These are phyloP conservation scores for Arachis monticola DNA, from an alignment of 331 rosid genomes.

Conservation along the genomic window DNA sequence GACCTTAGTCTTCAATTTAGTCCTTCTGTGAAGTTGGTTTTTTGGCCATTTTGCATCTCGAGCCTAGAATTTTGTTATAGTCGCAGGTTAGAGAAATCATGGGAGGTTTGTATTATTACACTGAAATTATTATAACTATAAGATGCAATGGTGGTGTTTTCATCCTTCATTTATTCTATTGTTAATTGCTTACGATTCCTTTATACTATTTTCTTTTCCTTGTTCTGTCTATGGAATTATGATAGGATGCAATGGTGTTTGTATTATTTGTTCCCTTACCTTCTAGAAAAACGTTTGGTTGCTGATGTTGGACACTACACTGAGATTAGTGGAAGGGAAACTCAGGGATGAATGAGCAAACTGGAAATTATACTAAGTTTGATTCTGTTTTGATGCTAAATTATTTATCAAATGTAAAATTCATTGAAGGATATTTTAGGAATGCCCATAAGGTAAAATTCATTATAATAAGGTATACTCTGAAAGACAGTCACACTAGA, in stretches of 20 bases:
- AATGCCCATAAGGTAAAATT: too few species aligned
- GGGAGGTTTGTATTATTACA: not conserved
- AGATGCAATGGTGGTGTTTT: too few species aligned
- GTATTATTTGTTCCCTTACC: too few species aligned
- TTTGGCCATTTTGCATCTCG: not conserved
- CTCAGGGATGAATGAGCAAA: too few species aligned
- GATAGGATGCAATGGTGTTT: too few species aligned
- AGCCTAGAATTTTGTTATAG: not conserved
- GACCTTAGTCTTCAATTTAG: not conserved
- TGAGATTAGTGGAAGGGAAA: not conserved
- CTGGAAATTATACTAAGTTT: too few species aligned
- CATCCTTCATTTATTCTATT: not conserved
- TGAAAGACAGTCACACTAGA: too few species aligned
- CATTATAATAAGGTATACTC: too few species aligned
- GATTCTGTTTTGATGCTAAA: not conserved
- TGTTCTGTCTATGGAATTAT: too few species aligned
- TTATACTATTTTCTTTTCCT: too few species aligned
- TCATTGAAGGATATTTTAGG: too few species aligned
- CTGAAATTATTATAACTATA: not conserved
- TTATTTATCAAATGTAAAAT: too few species aligned
- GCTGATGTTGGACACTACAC: not conserved
- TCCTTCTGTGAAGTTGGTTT: not conserved
- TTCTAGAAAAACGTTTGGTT: not conserved
- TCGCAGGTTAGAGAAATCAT: not conserved
- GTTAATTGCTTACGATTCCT: not conserved